phyloP scores from a whole-genome alignment of 805 yeast genomes.

The Kuraishia piskuri region DNA sequence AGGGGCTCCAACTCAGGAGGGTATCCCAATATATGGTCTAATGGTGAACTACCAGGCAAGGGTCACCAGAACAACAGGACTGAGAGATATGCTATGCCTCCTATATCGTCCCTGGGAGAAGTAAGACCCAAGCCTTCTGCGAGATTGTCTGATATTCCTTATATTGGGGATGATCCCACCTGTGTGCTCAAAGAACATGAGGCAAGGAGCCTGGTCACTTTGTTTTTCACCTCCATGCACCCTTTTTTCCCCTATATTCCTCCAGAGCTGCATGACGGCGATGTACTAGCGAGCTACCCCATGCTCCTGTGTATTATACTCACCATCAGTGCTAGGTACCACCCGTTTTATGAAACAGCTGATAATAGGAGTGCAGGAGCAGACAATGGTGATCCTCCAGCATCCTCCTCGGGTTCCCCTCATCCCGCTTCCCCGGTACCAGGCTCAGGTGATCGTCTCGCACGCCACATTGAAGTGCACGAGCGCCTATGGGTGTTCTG shows the following conservation, averaged over 20 bases:
- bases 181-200: slow-evolving; percentile 50
- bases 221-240: slow-evolving; percentile 72
- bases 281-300: slow-evolving; percentile 68
- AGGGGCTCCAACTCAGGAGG: neutral
- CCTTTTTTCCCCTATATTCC: slow-evolving; percentile 91
- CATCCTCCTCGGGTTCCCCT: slow-evolving; percentile 1
- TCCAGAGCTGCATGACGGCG: slow-evolving; percentile 55
- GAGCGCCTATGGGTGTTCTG: slow-evolving; percentile 79
- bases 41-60: neutral
- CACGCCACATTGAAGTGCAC: slow-evolving; percentile 56
- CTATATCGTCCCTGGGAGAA: slow-evolving; percentile 28
- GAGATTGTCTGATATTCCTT: slow-evolving; percentile 50
- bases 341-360: slow-evolving; percentile 30
- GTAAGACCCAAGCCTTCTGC: slow-evolving; percentile 40
- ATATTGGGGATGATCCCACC: slow-evolving; percentile 35
- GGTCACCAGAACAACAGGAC: neutral
- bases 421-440: neutral
- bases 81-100: slow-evolving; percentile 31
- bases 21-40: neutral
- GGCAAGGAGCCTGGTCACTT: slow-evolving; percentile 45
- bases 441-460: slow-evolving; percentile 11
- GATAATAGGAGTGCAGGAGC: slow-evolving; percentile 9
- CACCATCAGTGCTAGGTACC: slow-evolving; percentile 75
- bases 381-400: slow-evolving; percentile 3
- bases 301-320: slow-evolving; percentile 72